phyloP scores from a whole-genome alignment of 345 rosid species.

The Arabidopsis suecica region DNA sequence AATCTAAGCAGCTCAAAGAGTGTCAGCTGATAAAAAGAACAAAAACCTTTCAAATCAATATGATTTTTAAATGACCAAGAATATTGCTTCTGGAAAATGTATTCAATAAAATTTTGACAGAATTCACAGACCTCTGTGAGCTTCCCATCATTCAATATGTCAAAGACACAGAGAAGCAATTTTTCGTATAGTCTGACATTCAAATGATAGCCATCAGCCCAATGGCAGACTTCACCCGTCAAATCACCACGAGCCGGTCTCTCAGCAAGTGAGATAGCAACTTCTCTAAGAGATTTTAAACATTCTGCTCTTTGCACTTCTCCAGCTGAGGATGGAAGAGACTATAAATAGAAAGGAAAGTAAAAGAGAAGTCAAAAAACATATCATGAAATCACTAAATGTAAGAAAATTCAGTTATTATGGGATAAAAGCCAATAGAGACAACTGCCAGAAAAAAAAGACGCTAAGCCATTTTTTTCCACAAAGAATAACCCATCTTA shows the following conservation, averaged over 20 bases:
- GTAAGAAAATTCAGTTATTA: constrained; percentile 24
- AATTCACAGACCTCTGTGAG: constrained; percentile 76
- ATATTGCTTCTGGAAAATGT: constrained; percentile 16
- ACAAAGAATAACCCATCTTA: not conserved
- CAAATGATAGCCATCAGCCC: constrained; percentile 98
- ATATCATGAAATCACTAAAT: constrained; percentile 15
- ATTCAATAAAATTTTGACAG: constrained; percentile 18
- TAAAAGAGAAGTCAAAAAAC: constrained; percentile 12
- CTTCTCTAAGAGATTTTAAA: constrained; percentile 83
- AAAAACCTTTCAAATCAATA: constrained; percentile 13
- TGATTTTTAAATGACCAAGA: constrained; percentile 13
- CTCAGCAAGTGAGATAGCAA: constrained; percentile 92
- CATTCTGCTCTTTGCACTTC: constrained; percentile 95
- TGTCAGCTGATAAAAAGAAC: constrained; percentile 15
- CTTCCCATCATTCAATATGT: constrained; percentile 94
- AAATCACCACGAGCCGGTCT: constrained; percentile 97
- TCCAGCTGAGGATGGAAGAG: constrained; percentile 79
- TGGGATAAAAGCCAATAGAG: constrained; percentile 14
- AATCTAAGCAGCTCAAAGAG: constrained; percentile 21
- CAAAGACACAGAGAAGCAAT: constrained; percentile 90
- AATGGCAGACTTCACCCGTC: constrained; percentile 98
- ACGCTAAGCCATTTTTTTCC: not conserved
- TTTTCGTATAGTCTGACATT: constrained; percentile 90
- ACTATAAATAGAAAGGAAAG: constrained; percentile 49
- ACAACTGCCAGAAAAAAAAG: constrained; percentile 3